Percentiles rank a stretch among this genome's conserved stretches.
Evolutionary conservation across 768 basidiomycete genomes (phyloP).

Genomic region (Phlebiopsis flavidoalba): DNA sequence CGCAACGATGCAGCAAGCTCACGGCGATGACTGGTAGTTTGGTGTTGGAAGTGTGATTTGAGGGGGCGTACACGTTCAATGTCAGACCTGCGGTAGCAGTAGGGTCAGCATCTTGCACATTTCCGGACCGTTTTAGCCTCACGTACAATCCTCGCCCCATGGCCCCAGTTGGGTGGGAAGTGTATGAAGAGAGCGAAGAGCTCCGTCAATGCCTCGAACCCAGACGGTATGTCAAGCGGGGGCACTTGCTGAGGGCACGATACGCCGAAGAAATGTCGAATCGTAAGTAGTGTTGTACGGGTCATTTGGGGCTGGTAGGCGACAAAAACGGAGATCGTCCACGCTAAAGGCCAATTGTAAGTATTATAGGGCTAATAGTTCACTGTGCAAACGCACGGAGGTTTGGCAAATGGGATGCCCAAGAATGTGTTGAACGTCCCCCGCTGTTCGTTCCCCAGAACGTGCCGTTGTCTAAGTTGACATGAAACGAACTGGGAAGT

Average conservation of each 20-base stretch:
- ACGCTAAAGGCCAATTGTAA: neutral
- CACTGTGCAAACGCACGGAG: neutral
- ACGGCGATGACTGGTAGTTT: neutral
- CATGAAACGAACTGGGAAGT: neutral
- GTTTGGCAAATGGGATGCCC: slow-evolving; percentile 10
- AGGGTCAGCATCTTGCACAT: neutral
- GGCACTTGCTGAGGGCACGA: slow-evolving; percentile 37
- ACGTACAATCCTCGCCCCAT: slow-evolving; percentile 9
- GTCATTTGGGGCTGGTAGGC: slow-evolving; percentile 19
- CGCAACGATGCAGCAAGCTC: neutral
- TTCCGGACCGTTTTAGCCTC: neutral
- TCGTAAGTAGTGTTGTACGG: slow-evolving; percentile 28
- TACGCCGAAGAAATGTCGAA: slow-evolving; percentile 32
- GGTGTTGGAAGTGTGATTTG: neutral
- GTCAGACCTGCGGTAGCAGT: neutral
- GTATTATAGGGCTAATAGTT: neutral
- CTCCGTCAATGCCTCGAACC: slow-evolving; percentile 7
- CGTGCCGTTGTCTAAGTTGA: slow-evolving; percentile 3
- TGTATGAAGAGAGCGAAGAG: slow-evolving; percentile 14
- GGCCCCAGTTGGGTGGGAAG: neutral
- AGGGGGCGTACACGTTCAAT: neutral
- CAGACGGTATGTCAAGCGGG: slow-evolving; percentile 8
- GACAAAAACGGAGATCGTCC: slow-evolving; percentile 20
- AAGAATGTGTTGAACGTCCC: slow-evolving; percentile 2
- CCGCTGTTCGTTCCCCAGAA: slow-evolving; percentile 2